Evolutionary conservation across 1,139 yeast genomes (phyloP).

Genomic region (Debaryomyces udenii): DNA sequence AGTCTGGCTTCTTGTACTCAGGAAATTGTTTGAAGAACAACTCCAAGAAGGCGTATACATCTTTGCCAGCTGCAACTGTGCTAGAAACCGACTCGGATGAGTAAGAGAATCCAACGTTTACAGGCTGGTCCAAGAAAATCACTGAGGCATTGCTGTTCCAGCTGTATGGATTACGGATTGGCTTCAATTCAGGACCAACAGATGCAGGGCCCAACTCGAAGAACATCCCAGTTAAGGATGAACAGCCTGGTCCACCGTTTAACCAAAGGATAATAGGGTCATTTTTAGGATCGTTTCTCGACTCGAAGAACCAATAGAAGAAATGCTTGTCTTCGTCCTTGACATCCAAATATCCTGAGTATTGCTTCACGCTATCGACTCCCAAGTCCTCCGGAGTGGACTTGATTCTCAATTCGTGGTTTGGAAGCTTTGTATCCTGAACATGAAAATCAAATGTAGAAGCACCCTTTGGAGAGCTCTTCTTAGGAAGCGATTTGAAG

Average conservation of each 20-base stretch:
- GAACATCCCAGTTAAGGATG: slow-evolving; percentile 46
- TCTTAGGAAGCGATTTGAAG: slow-evolving; percentile 54
- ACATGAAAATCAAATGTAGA: slow-evolving; percentile 63
- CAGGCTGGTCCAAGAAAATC: slow-evolving; percentile 52
- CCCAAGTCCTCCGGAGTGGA: slow-evolving; percentile 64
- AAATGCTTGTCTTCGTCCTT: slow-evolving; percentile 80
- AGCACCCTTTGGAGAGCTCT: slow-evolving; percentile 32
- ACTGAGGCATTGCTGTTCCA: slow-evolving; percentile 52
- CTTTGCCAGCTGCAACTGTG: slow-evolving; percentile 89
- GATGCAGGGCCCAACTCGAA: slow-evolving; percentile 49
- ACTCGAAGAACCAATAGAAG: slow-evolving; percentile 49
- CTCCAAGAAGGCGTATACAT: slow-evolving; percentile 88
- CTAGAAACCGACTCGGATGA: slow-evolving; percentile 62
- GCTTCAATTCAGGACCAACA: slow-evolving; percentile 38
- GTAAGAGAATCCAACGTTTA: slow-evolving; percentile 77
- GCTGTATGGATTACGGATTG: slow-evolving; percentile 41
- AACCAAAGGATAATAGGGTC: slow-evolving; percentile 51
- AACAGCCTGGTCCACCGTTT: slow-evolving; percentile 53
- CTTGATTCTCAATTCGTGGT: slow-evolving; percentile 65
- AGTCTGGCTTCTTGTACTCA: slow-evolving; percentile 63
- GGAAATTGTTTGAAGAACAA: slow-evolving; percentile 92
- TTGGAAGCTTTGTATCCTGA: slow-evolving; percentile 45
- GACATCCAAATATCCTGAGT: slow-evolving; percentile 86
- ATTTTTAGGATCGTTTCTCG: slow-evolving; percentile 47
- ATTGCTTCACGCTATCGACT: slow-evolving; percentile 77